Percentiles rank a stretch among this genome's conserved stretches.
Conservation (phyloP, 495 filamentous ascomycete genomes). For the Penicillium cosmopolitanum region DNA sequence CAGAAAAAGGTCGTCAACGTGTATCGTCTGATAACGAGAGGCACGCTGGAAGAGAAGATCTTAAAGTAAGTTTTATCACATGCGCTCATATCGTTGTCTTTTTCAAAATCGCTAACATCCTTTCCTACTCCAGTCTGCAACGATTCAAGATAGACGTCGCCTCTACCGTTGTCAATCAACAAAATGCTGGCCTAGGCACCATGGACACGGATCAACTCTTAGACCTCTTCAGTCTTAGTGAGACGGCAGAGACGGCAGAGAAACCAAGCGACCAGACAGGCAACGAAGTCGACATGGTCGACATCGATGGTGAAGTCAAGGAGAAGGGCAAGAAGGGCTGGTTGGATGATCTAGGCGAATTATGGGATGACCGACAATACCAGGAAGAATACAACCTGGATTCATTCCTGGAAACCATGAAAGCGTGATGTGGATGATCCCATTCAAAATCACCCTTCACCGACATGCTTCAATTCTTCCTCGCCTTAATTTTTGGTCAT, state of each 20-base stretch:
- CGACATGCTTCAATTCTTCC: not conserved
- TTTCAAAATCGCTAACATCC: constrained; percentile 22
- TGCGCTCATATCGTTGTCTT: not conserved
- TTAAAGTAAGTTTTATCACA: constrained; percentile 63
- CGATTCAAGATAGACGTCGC: constrained; percentile 99
- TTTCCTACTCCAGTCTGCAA: constrained; percentile 69
- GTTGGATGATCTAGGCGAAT: constrained; percentile 89
- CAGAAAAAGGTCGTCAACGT: constrained; percentile 99
- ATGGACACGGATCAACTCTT: constrained; percentile 99
- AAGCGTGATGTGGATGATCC: constrained; percentile 45
- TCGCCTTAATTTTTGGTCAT: too few species aligned
- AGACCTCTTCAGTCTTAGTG: constrained; percentile 91
- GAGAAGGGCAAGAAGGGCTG: constrained; percentile 96
- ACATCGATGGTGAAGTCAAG: constrained; percentile 86
- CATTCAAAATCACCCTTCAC: not conserved
- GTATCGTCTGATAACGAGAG: constrained; percentile 93
- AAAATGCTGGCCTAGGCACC: constrained; percentile 90
- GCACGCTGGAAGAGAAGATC: constrained; percentile 98
- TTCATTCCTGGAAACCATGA: constrained; percentile 89
- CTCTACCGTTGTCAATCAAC: constrained; percentile 97
- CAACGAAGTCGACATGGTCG: constrained; percentile 90
- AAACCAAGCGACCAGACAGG: constrained; percentile 56
- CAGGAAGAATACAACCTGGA: constrained; percentile 96
- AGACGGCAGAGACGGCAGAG: constrained; percentile 70
- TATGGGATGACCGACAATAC: constrained; percentile 96